Evolutionary conservation across 768 basidiomycete species (phyloP).

Genomic region (Botryobasidium botryosum): DNA sequence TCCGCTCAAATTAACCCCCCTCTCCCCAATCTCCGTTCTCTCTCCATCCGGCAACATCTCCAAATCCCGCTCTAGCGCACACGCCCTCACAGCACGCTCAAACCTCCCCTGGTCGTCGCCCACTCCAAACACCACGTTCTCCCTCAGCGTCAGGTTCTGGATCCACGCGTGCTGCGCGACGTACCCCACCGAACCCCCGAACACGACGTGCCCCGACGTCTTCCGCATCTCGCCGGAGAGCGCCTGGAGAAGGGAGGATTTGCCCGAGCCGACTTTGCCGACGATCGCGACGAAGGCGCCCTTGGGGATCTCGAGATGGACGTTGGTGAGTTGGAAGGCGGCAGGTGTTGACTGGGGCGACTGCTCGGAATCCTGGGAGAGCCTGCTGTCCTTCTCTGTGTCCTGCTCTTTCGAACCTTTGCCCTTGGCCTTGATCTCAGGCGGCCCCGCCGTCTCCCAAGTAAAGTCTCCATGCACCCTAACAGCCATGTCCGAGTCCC

Average conservation of each 20-base stretch:
- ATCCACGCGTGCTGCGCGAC: constrained; percentile 51
- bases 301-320: constrained; percentile 46
- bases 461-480: no score
- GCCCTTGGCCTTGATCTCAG: constrained; percentile 10
- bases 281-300: constrained; percentile 45
- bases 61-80: constrained; percentile 20
- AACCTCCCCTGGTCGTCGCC: constrained; percentile 20
- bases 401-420: constrained; percentile 16
- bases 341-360: no score
- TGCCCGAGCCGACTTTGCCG: constrained; percentile 61
- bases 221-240: constrained; percentile 44
- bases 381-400: constrained; percentile 18
- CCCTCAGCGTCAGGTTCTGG: constrained; percentile 18
- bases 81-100: constrained; percentile 13
- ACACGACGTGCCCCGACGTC: constrained; percentile 34
- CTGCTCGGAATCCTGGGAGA: no score
- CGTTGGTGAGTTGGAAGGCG: constrained; percentile 44
- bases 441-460: constrained; percentile 61
- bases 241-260: constrained; percentile 20
- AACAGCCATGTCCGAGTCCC: no score
- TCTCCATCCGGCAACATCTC: constrained; percentile 22
- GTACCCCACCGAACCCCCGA: constrained; percentile 40
- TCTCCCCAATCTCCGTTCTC: constrained; percentile 22
- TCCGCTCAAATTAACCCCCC: constrained; percentile 18
- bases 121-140: constrained; percentile 25